Evolutionary conservation across 169 alveolate genomes (phyloP).

Genomic region (Babesia sp.): DNA sequence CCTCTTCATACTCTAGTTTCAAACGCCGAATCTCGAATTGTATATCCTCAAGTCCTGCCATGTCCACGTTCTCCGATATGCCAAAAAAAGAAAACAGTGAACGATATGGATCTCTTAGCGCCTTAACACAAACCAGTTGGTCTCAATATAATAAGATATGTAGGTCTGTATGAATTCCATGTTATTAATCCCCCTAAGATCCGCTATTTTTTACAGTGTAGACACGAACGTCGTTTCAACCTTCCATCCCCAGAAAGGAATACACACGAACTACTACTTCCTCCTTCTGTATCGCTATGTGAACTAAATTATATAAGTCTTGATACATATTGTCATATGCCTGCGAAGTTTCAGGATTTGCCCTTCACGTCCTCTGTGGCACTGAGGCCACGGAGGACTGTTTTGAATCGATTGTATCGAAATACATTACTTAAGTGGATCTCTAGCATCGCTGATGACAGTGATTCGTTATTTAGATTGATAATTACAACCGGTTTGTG

Average conservation of each 20-base stretch:
- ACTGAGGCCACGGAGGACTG: neutral
- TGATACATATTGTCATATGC: neutral
- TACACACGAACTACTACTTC: neutral
- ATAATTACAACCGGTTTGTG: too few relatives aligned
- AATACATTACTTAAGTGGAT: neutral
- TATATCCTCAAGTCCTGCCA: constrained; percentile 60
- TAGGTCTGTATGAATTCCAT: neutral
- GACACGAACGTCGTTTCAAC: neutral
- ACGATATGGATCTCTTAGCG: neutral
- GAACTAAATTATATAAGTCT: neutral
- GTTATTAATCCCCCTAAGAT: neutral
- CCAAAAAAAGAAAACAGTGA: neutral
- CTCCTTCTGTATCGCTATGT: neutral
- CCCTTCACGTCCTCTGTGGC: neutral
- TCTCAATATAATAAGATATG: too few relatives aligned
- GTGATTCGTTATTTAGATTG: neutral
- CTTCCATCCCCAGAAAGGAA: constrained; percentile 5
- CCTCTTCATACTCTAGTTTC: constrained; percentile 55
- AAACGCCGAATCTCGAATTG: constrained; percentile 54
- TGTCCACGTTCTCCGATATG: neutral
- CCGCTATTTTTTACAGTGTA: neutral
- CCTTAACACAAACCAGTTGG: neutral
- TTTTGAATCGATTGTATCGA: neutral
- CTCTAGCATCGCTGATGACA: neutral
- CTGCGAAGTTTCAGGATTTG: neutral